phyloP scores from a whole-genome alignment of 2,329 filamentous ascomycete species.

The Epichloe sp. region DNA sequence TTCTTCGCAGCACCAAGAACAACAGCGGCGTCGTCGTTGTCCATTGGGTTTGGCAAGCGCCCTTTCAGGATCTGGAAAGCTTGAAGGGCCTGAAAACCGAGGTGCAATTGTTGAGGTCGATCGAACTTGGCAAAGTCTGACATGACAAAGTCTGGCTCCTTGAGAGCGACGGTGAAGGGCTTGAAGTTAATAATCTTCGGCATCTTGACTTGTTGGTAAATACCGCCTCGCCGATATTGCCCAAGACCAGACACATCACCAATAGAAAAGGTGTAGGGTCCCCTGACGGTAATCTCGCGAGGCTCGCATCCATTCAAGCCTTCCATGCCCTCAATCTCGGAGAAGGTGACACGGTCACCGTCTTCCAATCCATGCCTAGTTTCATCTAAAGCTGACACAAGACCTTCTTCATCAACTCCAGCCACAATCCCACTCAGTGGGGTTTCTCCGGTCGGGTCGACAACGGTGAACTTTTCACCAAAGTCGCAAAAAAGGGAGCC shows the following conservation, averaged over 20 bases:
- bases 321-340: conserved; percentile 87
- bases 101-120: conserved; percentile 78
- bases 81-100: conserved; percentile 86
- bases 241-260: conserved; percentile 82
- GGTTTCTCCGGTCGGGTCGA: conserved; percentile 83
- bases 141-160: conserved; percentile 77
- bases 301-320: conserved; percentile 70
- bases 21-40: conserved; percentile 69
- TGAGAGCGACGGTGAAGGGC: conserved; percentile 60
- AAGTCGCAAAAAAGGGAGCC: conserved; percentile 99
- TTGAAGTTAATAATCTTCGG: conserved; percentile 88
- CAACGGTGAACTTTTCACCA: conserved; percentile 81
- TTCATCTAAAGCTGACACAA: conserved; percentile 90
- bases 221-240: conserved; percentile 74
- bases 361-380: conserved; percentile 91
- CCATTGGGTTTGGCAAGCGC: conserved; percentile 68
- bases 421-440: conserved; percentile 80
- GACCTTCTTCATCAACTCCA: conserved; percentile 73
- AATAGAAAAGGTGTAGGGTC: conserved; percentile 94
- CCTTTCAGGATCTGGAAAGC: conserved; percentile 66
- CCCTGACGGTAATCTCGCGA: conserved; percentile 85
- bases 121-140: conserved; percentile 98
- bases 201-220: conserved; percentile 97
- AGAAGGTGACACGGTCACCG: conserved; percentile 91
- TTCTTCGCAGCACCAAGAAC: conserved; percentile 62